Evolutionary conservation across 805 yeast genomes (phyloP), one percentile per base, ranked within the genome.

Genomic region (Saturnispora sanitii): DNA sequence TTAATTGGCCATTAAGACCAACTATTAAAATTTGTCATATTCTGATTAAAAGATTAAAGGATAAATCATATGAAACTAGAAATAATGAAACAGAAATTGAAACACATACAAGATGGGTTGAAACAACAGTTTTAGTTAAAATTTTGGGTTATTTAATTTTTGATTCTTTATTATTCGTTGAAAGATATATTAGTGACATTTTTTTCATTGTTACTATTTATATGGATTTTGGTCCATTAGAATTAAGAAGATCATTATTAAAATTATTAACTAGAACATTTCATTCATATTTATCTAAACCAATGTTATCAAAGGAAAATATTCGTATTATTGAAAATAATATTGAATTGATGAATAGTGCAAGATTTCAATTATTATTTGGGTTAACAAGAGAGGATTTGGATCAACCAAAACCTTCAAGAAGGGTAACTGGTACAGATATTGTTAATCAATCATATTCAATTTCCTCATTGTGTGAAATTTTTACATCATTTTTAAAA

Each of bases 21-120:
- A 77, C 90, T 1, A 65, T 79, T n/a, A 84, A 79, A 47, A 66
- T 83, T 2, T 78, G 86, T 51, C 79, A 84, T 6, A 69, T 73
- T 38, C 71, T 84, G 2, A 65, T 85, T 29, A 57, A 67, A 25
- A 66, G 82, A 45, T 56, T 86, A 31, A 67, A 78, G 45, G 65
- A 65, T 8, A 67, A 78, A 32, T 69, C 83, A 1, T 66, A 67
- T 27, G 66, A 70, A 8, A 59, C 67, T 41, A 71, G 72, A 2
- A 62, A 67, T 12, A 67, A 61, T 34, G 65, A 69, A 30, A 61
- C 70, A 1, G 65, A 73, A 32, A 51, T 59, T 26, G 74, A 73
- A 41, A 63, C 72, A 18, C 76, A 72, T 42, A 67, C 73, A 13
- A 70, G 71, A 48, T 79, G 90, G 77, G 69, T 81, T 39, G 94